Evolutionary conservation across 2,329 filamentous ascomycete genomes (phyloP).

Genomic region (Emergomyces pasteurianus): DNA sequence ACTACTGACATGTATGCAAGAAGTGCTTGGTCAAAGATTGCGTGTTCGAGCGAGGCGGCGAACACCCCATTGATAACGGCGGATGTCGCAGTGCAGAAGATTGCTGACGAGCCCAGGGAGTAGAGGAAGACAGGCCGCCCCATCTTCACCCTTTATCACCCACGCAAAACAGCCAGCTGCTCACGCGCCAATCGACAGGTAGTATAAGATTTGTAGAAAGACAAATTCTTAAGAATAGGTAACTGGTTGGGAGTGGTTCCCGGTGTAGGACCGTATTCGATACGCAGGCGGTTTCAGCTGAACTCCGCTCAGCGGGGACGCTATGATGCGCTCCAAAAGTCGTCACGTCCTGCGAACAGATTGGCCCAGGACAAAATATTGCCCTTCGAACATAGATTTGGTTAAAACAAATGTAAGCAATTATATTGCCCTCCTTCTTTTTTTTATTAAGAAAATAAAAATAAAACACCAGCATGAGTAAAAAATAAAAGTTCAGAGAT

Average conservation of each 20-base stretch:
- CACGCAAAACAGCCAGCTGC: background rate
- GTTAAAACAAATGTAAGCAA: background rate
- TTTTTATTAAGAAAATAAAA: background rate
- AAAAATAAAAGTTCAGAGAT: background rate
- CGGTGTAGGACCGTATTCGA: background rate
- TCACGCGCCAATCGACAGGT: background rate
- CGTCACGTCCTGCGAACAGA: background rate
- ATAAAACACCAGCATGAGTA: no score
- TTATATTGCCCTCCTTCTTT: background rate
- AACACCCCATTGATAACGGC: constrained; percentile 3
- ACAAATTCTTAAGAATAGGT: background rate
- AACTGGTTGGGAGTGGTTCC: background rate
- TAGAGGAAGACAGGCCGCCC: background rate
- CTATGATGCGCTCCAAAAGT: background rate
- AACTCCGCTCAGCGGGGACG: background rate
- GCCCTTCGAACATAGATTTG: background rate
- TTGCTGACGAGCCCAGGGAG: background rate
- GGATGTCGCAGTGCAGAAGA: background rate
- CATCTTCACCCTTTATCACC: constrained; percentile 3
- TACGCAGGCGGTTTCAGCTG: background rate
- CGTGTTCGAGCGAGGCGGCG: constrained; percentile 1
- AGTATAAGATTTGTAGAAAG: background rate
- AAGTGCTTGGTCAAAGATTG: background rate
- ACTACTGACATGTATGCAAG: constrained; percentile 1
- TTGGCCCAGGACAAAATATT: background rate